phyloP scores from a whole-genome alignment of 106 monocot genomes.

The Dendrobium chrysotoxum region DNA sequence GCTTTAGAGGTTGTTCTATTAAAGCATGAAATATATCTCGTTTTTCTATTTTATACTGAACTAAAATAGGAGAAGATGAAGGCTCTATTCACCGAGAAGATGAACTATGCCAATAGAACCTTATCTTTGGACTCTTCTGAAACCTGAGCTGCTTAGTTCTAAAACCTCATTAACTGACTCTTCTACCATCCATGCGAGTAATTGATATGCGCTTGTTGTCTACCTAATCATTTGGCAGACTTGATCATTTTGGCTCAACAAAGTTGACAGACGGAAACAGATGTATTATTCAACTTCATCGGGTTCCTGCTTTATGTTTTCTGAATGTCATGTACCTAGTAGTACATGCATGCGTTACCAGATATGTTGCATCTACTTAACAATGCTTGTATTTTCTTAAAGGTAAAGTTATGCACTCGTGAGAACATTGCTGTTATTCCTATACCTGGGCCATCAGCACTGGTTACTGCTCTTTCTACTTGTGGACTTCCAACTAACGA shows the following conservation, averaged over 20 bases:
- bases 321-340: background rate
- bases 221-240: background rate
- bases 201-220: background rate
- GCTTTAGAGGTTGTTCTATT: background rate
- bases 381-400: slow-evolving; percentile 5
- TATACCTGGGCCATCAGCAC: slow-evolving; percentile 90
- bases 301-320: background rate
- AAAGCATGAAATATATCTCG: background rate
- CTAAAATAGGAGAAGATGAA: background rate
- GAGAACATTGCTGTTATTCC: slow-evolving; percentile 73
- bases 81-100: background rate
- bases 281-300: background rate
- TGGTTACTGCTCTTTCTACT: slow-evolving; percentile 84
- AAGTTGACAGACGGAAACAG: background rate
- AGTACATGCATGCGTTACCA: background rate
- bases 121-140: background rate
- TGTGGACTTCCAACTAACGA: slow-evolving; percentile 80
- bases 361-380: background rate
- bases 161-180: background rate
- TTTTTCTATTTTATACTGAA: background rate
- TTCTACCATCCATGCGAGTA: background rate
- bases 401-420: slow-evolving; percentile 65
- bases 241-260: background rate
- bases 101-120: background rate
- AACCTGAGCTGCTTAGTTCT: background rate